Evolutionary conservation across 345 rosid species (phyloP), one percentile per base, ranked within the genome.

Genomic region (Salix caprea): DNA sequence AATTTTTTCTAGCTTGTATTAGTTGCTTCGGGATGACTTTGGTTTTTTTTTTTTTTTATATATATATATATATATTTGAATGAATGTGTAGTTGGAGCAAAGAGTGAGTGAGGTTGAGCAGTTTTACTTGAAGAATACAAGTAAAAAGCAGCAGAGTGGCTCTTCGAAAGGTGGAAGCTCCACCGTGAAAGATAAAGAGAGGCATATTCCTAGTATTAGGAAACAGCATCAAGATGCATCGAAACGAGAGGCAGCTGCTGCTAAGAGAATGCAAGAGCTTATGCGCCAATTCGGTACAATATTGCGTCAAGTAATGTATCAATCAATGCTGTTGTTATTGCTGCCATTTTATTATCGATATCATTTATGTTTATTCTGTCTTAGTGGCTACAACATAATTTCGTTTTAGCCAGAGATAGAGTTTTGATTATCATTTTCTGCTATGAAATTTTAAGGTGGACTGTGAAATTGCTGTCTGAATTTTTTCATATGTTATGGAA

Each of bases 191-290:
- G 97, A 89, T 24, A 92, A 85, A 81, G 93, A 88, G 40, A 89
- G 87, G 69, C 90, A 88, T 30, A 81, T 89, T 37, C 83, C 88
- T 3, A 88, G 97, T 70, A 79, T 91, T 21, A 89, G 89, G 88
- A 93, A 92, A 74, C 87, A 85, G 84, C 89, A 85, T 67, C 92
- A 90, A 76, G 98, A 94, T 71, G 98, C 98, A 0, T 80, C 89
- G 0, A 85, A 86, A 52, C 79, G 97, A 65, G 98, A 92, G 72
- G 96, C 94, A 28, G 97, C 89, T 70, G 94, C 97, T 86, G 88
- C 91, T 6, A 96, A 96, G 85, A 83, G 98, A 86, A 96, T 92
- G 99, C 97, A 92, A 76, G 98, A 96, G 75, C 98, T 96, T 19
- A 91, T 96, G 87, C 98, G 93, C 64, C 99, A 93, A 28, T 88